phyloP scores from a whole-genome alignment of 2,329 filamentous ascomycete genomes.

The Endocalyx cinctus region DNA sequence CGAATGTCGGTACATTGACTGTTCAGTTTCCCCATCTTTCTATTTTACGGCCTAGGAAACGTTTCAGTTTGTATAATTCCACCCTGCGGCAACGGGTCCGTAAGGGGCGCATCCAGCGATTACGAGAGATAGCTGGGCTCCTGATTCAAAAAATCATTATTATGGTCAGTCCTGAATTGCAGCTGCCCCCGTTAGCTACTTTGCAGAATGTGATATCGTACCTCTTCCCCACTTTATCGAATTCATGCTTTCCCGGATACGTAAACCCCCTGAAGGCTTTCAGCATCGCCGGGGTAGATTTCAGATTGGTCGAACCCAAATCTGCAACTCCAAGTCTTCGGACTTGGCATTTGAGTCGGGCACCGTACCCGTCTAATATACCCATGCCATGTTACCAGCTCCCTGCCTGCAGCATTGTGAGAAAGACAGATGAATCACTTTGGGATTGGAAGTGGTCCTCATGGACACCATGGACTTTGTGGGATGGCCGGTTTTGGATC shows the following conservation, averaged over 20 bases:
- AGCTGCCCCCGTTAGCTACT: constrained; percentile 36
- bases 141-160: constrained; percentile 44
- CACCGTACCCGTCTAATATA: constrained; percentile 38
- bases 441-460: constrained; percentile 23
- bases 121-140: constrained; percentile 40
- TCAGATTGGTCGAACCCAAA: constrained; percentile 33
- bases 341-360: constrained; percentile 43
- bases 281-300: constrained; percentile 43
- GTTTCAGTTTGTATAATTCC: no score
- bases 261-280: constrained; percentile 38
- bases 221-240: constrained; percentile 43
- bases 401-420: constrained; percentile 6
- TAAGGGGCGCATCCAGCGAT: constrained; percentile 28
- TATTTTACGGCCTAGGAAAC: no score
- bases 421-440: no score
- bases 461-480: constrained; percentile 37
- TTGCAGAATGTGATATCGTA: constrained; percentile 42
- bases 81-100: constrained; percentile 15
- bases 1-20: constrained; percentile 43
- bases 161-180: constrained; percentile 46
- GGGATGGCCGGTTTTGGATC: constrained; percentile 62
- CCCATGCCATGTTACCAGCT: constrained; percentile 27
- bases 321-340: constrained; percentile 5
- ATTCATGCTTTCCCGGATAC: constrained; percentile 7
- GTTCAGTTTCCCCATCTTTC: constrained; percentile 39